Evolutionary conservation across 495 filamentous ascomycete species (phyloP), one percentile per base, ranked within the genome.

Genomic region (Haplographium delicatum): DNA sequence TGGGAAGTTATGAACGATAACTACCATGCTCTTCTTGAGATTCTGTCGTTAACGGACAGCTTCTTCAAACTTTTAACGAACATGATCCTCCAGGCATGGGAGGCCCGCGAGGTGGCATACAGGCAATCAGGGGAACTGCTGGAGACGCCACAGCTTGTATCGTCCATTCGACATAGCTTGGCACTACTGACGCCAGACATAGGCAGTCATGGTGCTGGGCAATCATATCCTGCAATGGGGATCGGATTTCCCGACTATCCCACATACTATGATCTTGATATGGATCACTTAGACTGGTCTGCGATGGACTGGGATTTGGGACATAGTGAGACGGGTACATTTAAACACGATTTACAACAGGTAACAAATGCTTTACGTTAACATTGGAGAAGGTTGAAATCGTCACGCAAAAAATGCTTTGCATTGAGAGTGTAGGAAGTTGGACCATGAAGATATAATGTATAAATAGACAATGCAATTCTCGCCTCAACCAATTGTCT

Each of bases 221-320:
- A n/a, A n/a, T n/a, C n/a, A n/a, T n/a, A n/a, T 48, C 35, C 52
- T 20, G 51, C 50, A n/a, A 53, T 51, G 23, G 48, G 44, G 11
- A 40, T 33, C 35, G 7, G 35, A 16, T 16, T 16, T 39, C 35
- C 35, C 35, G 35, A 16, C 35, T 39, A 39, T 8, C 35, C 15
- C 7, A 39, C 6, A 39, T 39, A 39, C 35, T 16, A 39, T 50
- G 41, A 27, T 19, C 33, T 23, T 13, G 7, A 41, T n/a, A n/a
- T n/a, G n/a, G n/a, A n/a, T n/a, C n/a, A n/a, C n/a, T n/a, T n/a
- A n/a, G n/a, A n/a, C 28, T 33, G 28, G 28, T 33, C 28, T 33
- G 28, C 28, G 30, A 62, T 60, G 51, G 49, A 59, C 28, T 33
- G 28, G 28, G 28, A 33, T 33, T 33, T 33, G 28, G 28, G 28